Conservation (phyloP, 768 basidiomycete species). For the Tulasnella sp. region DNA sequence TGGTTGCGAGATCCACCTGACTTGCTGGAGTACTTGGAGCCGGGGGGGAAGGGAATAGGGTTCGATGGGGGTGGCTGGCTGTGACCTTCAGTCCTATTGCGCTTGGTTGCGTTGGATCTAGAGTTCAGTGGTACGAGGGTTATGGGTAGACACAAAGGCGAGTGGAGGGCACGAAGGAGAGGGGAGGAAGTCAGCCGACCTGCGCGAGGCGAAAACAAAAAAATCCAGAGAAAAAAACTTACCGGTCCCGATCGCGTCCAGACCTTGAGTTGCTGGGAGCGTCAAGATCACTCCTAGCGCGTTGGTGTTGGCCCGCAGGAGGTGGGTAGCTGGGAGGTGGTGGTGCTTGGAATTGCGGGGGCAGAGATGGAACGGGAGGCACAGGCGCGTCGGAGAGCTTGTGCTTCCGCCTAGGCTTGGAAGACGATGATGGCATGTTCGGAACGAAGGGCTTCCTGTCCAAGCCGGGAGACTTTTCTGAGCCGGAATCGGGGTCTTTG, state of each 20-base stretch:
- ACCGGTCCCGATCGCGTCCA: conserved; percentile 17
- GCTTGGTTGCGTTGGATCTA: not conserved
- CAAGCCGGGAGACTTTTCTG: conserved; percentile 15
- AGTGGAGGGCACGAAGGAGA: not conserved
- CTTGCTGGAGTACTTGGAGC: conserved; percentile 4
- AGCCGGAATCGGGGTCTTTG: conserved; percentile 2
- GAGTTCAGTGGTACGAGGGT: not conserved
- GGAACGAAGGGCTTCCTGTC: not conserved
- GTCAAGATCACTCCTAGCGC: conserved; percentile 15
- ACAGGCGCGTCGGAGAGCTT: conserved; percentile 7
- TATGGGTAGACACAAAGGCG: not conserved
- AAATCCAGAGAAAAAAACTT: not conserved
- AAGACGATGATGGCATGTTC: not conserved
- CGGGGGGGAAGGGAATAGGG: not conserved
- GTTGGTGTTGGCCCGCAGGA: not conserved
- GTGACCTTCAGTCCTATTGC: not conserved
- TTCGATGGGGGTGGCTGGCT: conserved; percentile 6
- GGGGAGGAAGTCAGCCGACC: conserved; percentile 7
- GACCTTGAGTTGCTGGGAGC: conserved; percentile 3
- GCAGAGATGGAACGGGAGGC: conserved; percentile 29
- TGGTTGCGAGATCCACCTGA: conserved; percentile 1
- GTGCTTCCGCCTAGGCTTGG: conserved; percentile 14
- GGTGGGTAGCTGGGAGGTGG: conserved; percentile 27
- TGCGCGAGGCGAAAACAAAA: not conserved
- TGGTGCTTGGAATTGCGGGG: conserved; percentile 29